Evolutionary conservation across 257 asterid species (phyloP), one percentile per base, ranked within the genome.

Genomic region (Primulina tabacum): DNA sequence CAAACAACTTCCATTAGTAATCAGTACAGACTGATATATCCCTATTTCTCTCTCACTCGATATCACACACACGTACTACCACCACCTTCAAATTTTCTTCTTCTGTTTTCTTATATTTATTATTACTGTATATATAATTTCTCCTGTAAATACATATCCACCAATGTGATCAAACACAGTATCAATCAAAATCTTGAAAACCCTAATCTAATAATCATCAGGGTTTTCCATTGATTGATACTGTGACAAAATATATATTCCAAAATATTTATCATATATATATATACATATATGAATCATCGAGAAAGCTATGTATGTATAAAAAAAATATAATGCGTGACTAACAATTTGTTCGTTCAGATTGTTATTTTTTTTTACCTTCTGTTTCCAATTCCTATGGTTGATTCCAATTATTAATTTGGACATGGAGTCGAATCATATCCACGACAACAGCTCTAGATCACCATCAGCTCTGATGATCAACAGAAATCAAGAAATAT

Each of bases 161-260:
- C 17, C 21, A 6, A 50, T 50, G 20, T 50, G 57, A 50, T 16
- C 57, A 65, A 57, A 75, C 85, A 82, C 89, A 80, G 84, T 85
- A 82, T 86, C 89, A 82, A 85, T 84, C 85, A 52, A 71, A 63
- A 47, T 62, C 65, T 29, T 57, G 21, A 69, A 82, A 88, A 78
- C 90, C 92, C 87, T 79, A 50, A 35, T 43, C 18, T 4, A 9
- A 64, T 50, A 9, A 64, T 50, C 57, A 5, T 50, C 60, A 75
- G 85, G 92, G 84, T 83, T 81, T 88, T 79, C 68, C 4, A 16
- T 79, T 68, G 84, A 77, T 83, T 88, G 89, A 81, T 83, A 80
- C 88, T 85, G 86, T 78, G 81, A 58, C 55, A 43, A 58, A 29
- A 35, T 60, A 32, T 70, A 40, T 52, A 5, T 18, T 4, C 26